These are phyloP conservation scores for Aspergillus texensis DNA, from an alignment of 2,329 filamentous ascomycete genomes.

Conservation along the genomic window DNA sequence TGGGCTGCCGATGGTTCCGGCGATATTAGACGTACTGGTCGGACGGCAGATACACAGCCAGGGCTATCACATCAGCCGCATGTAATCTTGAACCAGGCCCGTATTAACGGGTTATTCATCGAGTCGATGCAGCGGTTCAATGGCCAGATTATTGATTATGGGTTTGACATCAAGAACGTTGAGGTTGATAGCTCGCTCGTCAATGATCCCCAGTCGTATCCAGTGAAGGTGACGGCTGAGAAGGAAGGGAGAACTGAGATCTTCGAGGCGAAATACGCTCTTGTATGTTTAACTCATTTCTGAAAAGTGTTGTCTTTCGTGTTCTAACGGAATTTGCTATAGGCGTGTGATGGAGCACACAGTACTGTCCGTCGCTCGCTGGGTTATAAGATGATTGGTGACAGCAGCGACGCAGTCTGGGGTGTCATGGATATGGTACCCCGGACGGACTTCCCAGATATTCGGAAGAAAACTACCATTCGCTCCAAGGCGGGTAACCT, in stretches of 20 bases:
- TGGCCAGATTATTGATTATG: constrained; percentile 57
- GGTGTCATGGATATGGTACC: constrained; percentile 60
- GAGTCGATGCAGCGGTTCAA: constrained; percentile 49
- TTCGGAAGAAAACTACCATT: constrained; percentile 53
- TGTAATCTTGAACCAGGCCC: constrained; percentile 60
- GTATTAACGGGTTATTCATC: constrained; percentile 59
- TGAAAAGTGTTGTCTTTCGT: constrained; percentile 2
- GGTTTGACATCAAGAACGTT: constrained; percentile 54
- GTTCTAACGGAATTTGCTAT: background rate
- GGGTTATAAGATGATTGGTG: constrained; percentile 60
- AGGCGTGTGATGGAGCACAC: constrained; percentile 55
- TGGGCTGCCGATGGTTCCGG: constrained; percentile 49
- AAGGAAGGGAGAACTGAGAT: constrained; percentile 44
- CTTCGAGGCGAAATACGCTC: constrained; percentile 54
- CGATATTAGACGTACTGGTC: constrained; percentile 51
- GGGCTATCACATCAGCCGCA: constrained; percentile 58
- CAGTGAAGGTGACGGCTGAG: constrained; percentile 48
- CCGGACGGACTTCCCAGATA: constrained; percentile 53
- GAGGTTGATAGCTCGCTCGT: constrained; percentile 51
- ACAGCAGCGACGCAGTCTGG: constrained; percentile 60
- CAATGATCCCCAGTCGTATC: constrained; percentile 43
- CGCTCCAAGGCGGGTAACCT: constrained; percentile 51
- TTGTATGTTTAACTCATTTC: constrained; percentile 44
- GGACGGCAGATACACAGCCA: constrained; percentile 57
- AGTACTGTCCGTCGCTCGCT: constrained; percentile 43